Evolutionary conservation across 176 grass and related monocot species (phyloP), one percentile per base, ranked within the genome.

Genomic region (Secale cereale): DNA sequence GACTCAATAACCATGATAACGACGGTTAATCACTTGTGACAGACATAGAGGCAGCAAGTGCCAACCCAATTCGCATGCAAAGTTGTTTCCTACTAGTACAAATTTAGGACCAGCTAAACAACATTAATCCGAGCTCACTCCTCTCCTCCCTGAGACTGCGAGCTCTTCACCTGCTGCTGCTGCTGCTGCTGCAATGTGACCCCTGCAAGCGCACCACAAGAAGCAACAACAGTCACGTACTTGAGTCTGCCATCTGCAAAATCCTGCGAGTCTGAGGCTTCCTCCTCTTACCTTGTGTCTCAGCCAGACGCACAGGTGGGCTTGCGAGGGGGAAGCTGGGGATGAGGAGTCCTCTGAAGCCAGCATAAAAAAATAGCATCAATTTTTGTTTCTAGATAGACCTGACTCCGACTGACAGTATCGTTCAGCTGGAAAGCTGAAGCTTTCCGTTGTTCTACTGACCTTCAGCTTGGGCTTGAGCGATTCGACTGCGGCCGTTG

Each of bases 401-500:
- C 28, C 20, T n/a, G 66, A 61, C 28, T n/a, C 20, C 16, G 66
- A 61, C 28, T n/a, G 27, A 74, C 16, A 60, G 26, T 83, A 39
- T 68, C 32, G 11, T 84, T 52, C 20, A 78, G 72, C 3, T 45
- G 28, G 23, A n/a, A n/a, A n/a, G 16, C 1, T 10, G 62, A 65
- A 77, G 14, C 10, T 32, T 70, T 1, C 3, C 3, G 28, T 26
- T 30, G 39, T 16, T 46, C 1, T 81, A 78, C 88, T 76, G 29
- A 96, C 97, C 91, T 96, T 94, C 9, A 98, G 87, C 79, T 98
- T 98, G 74, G 97, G 97, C 43, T 98, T 98, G 65, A 98, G 86
- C 66, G 87, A 91, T 66, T 98, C 97, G 6, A 86, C 83, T 23
- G 86, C 89, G 36, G 74, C 65, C 80, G 59, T 87, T 25, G 93